phyloP scores from a whole-genome alignment of 805 yeast genomes.

The Suhomyces pyralidae region DNA sequence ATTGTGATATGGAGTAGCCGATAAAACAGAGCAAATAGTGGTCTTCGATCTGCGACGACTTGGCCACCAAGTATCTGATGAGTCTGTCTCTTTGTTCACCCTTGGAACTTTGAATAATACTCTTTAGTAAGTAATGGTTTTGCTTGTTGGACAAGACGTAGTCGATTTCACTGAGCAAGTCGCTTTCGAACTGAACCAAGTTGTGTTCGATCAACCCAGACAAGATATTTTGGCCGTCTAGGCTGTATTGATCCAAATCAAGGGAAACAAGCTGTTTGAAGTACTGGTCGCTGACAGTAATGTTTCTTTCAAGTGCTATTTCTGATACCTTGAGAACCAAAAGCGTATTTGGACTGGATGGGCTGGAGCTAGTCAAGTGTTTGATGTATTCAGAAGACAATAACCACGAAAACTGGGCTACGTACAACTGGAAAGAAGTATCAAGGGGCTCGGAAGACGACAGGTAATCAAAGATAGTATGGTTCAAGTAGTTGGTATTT shows the following conservation, averaged over 20 bases:
- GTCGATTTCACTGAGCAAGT: conserved; percentile 5
- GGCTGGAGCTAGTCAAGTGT: conserved; percentile 3
- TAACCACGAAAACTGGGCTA: conserved; percentile 25
- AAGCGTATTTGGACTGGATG: background rate
- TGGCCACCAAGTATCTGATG: conserved; percentile 9
- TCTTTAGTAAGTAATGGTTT: conserved; percentile 13
- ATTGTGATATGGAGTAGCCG: conserved; percentile 15
- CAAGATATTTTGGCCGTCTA: conserved; percentile 4
- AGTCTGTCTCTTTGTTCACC: conserved; percentile 2
- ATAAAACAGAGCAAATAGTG: conserved; percentile 16
- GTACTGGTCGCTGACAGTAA: background rate
- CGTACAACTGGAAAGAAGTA: conserved; percentile 13
- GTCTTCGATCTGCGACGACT: conserved; percentile 10
- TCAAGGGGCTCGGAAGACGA: background rate
- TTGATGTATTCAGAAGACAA: conserved; percentile 20
- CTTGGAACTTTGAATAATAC: conserved; percentile 11
- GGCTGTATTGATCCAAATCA: background rate
- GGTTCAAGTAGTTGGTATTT: background rate
- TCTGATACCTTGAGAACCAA: conserved; percentile 3
- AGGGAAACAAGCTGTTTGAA: conserved; percentile 1
- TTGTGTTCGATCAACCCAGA: conserved; percentile 8
- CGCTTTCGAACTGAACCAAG: conserved; percentile 8
- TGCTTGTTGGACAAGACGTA: conserved; percentile 4
- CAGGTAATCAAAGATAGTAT: background rate
- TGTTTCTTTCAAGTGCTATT: background rate